These are phyloP conservation scores for Obelidium mucronatum DNA, from an alignment of 192 early-diverging fungal species.

Conservation along the genomic window DNA sequence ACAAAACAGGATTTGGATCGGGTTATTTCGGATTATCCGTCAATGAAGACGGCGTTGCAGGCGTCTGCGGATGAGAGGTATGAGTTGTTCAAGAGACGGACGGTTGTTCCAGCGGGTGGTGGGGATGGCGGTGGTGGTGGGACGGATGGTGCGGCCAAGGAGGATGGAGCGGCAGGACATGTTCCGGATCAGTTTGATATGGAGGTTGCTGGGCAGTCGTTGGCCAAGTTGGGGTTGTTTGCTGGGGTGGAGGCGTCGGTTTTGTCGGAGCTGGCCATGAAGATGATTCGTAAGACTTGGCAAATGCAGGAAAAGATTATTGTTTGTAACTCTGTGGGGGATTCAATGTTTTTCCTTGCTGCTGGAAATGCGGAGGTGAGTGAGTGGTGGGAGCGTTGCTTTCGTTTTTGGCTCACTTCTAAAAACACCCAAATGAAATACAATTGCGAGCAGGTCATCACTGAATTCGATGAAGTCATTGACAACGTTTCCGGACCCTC, in stretches of 20 bases:
- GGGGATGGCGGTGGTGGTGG: too few species aligned
- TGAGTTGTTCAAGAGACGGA: constrained; percentile 39
- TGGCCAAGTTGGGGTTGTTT: constrained; percentile 53
- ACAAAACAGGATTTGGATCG: constrained; percentile 43
- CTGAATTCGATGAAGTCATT: constrained; percentile 51
- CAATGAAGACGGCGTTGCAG: constrained; percentile 47
- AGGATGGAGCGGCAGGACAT: neutral
- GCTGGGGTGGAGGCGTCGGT: constrained; percentile 38
- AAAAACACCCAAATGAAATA: too few species aligned
- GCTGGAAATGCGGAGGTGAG: constrained; percentile 57
- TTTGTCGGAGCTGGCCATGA: constrained; percentile 49
- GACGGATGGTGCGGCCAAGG: neutral
- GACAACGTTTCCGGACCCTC: constrained; percentile 47
- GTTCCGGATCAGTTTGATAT: constrained; percentile 52
- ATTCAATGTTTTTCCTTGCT: constrained; percentile 67
- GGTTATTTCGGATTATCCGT: constrained; percentile 46
- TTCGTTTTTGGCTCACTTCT: too few species aligned
- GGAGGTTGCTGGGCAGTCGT: constrained; percentile 50
- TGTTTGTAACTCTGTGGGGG: constrained; percentile 37
- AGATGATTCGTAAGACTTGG: constrained; percentile 49
- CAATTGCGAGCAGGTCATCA: too few species aligned
- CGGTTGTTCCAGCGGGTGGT: neutral
- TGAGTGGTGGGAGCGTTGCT: too few species aligned
- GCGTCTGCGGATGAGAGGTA: constrained; percentile 52
- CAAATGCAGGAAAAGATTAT: constrained; percentile 47